A percentile compares a stretch with the other conserved stretches of the same genome.
Evolutionary conservation across 2,329 filamentous ascomycete genomes (phyloP).

Genomic region (Cryphonectria japonica): DNA sequence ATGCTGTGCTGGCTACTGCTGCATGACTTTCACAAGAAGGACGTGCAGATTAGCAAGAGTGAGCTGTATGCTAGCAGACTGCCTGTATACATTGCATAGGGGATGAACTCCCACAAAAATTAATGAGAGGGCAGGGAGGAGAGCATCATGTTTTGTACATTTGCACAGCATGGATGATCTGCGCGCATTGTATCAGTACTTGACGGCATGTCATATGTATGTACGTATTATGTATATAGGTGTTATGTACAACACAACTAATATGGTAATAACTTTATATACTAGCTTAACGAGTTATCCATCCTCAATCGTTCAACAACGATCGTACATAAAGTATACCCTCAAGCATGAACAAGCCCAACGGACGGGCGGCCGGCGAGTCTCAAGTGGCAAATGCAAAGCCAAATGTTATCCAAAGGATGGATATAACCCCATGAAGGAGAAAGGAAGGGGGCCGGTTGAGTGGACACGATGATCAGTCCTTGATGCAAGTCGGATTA

Average conservation of each 20-base stretch:
- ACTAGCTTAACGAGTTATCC: too few species aligned
- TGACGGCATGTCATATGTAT: not conserved
- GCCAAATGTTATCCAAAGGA: not conserved
- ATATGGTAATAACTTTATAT: not conserved
- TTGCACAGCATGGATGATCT: not conserved
- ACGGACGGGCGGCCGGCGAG: not conserved
- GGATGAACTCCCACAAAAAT: not conserved
- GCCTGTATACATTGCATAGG: slow-evolving; percentile 57
- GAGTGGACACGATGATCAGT: not conserved
- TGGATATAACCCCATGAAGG: not conserved
- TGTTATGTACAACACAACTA: not conserved
- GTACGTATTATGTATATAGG: not conserved
- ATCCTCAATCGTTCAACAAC: not conserved
- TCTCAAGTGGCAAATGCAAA: not conserved
- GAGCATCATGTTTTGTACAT: not conserved
- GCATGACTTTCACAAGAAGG: slow-evolving; percentile 60
- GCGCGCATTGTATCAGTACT: not conserved
- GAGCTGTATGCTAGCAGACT: slow-evolving; percentile 58
- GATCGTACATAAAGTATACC: not conserved
- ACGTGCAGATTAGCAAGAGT: slow-evolving; percentile 56
- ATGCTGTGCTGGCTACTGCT: slow-evolving; percentile 64
- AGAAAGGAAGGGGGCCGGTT: not conserved
- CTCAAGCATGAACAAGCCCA: not conserved
- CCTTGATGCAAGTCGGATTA: not conserved
- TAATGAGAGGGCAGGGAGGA: not conserved